Base-by-base conservation (phyloP, 768 basidiomycete genomes). In the Leccinum sublutescens region DNA sequence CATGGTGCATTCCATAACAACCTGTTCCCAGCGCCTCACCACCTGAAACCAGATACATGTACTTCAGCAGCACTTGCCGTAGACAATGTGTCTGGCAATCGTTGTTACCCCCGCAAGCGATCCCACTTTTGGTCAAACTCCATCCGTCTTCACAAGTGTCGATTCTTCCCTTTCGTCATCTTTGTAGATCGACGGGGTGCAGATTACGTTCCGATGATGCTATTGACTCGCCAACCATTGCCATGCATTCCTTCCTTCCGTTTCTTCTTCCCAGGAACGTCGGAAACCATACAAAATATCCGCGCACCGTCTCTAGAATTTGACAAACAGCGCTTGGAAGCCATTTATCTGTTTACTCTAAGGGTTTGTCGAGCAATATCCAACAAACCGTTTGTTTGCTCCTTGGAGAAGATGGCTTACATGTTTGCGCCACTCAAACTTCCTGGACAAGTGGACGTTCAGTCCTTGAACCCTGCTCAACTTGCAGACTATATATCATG, bases 71-170 rank as follows among this genome's bases (percentile, higher is more conserved):
- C 54, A 45, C 58, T 71, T 45, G 57, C 60, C 12, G 66, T 72
- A 17, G 62, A 68, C 34, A 76, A 74, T 56, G 54, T 62, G 4
- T 64, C 73, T 45, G 84, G 85, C 10, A 80, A 81, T 12, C 79
- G 81, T 40, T 73, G 76, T 53, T 89, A 92, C 73, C 70, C 74
- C 12, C 79, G 82, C 60, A 87, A 82, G 70, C 71, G 68, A 50
- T 83, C 91, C n/a, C 72, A 77, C 40, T 90, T 93, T 67, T 93
- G 92, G 92, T 61, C 62, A 12, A 81, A 83, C 63, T 69, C 76
- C 58, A 65, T 52, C 64, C 68, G 66, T 55, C 58, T 60, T 67
- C 17, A 65, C 60, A n/a, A 61, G 29, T 38, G 54, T 61, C 33
- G 61, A 64, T 25, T 68, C 57, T 57, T 68, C 54, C 67, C 78